Percentiles rank a stretch among this genome's conserved stretches.
Conservation (phyloP, 345 rosid genomes). For the Moricandia arvensis region DNA sequence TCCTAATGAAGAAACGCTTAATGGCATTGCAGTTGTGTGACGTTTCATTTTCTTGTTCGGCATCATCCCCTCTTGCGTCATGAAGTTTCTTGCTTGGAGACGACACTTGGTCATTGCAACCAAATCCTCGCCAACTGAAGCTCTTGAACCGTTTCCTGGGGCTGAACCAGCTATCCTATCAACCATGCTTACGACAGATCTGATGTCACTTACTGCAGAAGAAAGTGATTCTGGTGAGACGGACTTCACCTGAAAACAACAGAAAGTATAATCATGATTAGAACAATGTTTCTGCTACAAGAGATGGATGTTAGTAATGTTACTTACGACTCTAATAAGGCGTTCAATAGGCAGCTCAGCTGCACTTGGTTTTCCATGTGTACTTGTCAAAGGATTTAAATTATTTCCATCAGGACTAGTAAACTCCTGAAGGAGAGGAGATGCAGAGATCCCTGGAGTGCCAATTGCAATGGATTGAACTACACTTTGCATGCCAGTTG, state of each 20-base stretch:
- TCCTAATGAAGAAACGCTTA: constrained; percentile 68
- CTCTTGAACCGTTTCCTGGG: constrained; percentile 92
- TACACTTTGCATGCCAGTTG: constrained; percentile 50
- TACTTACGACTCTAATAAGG: constrained; percentile 76
- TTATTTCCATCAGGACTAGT: constrained; percentile 65
- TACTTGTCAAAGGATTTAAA: constrained; percentile 32
- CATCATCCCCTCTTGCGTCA: constrained; percentile 71
- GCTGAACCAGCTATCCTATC: constrained; percentile 95
- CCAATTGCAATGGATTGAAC: constrained; percentile 89
- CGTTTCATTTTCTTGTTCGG: constrained; percentile 84
- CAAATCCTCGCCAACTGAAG: constrained; percentile 97
- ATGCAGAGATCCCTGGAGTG: constrained; percentile 95
- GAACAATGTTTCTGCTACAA: constrained; percentile 13
- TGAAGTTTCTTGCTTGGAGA: constrained; percentile 76
- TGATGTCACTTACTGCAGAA: constrained; percentile 80
- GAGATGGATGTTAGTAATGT: background rate
- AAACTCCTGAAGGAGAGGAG: constrained; percentile 87
- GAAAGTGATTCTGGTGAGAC: constrained; percentile 64
- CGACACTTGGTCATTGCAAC: constrained; percentile 93
- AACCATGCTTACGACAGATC: constrained; percentile 88
- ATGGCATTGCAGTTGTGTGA: constrained; percentile 76
- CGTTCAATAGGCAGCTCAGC: constrained; percentile 90
- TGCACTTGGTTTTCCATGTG: constrained; percentile 27
- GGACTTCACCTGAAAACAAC: constrained; percentile 70
- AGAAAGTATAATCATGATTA: constrained; percentile 4